Evolutionary conservation across 139 green algal genomes (phyloP).

Genomic region (Chlorella sp.): DNA sequence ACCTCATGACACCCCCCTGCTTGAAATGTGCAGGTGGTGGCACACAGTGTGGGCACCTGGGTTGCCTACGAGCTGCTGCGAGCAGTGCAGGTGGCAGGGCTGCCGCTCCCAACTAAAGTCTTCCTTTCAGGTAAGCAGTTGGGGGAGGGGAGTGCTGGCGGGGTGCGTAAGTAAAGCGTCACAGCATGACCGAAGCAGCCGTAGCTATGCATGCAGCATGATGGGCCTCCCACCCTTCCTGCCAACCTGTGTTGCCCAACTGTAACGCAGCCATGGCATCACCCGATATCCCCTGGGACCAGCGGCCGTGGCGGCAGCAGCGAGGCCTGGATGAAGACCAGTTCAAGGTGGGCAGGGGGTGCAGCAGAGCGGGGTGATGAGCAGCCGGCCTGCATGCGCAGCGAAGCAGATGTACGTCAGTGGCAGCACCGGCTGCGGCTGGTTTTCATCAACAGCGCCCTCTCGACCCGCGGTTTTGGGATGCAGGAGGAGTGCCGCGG

Average conservation of each 20-base stretch:
- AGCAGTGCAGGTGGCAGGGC: constrained; percentile 38
- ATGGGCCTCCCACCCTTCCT: no score
- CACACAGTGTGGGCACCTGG: constrained; percentile 87
- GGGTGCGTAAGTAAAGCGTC: no score
- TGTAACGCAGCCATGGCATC: constrained; percentile 79
- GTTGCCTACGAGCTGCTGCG: constrained; percentile 81
- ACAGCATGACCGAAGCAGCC: no score
- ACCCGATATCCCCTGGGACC: constrained; percentile 64
- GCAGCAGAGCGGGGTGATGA: no score
- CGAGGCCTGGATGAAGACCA: constrained; percentile 58
- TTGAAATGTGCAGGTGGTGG: constrained; percentile 55
- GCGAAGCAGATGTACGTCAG: no score
- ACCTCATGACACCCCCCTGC: not conserved
- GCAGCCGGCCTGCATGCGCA: no score
- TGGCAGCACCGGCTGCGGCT: no score
- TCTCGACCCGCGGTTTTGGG: no score
- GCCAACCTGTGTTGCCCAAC: no score
- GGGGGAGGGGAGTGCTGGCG: no score
- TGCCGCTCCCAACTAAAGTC: constrained; percentile 64
- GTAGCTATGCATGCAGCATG: no score
- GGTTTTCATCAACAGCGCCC: no score
- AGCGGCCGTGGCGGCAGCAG: constrained; percentile 84
- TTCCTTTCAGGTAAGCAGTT: constrained; percentile 76
- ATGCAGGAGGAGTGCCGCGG: constrained; percentile 80
- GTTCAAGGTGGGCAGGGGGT: constrained; percentile 87